A percentile compares a stretch with the other conserved stretches of the same genome.
Evolutionary conservation across 352 stramenopile species (phyloP).

Genomic region (Nothophytophthora sp.): DNA sequence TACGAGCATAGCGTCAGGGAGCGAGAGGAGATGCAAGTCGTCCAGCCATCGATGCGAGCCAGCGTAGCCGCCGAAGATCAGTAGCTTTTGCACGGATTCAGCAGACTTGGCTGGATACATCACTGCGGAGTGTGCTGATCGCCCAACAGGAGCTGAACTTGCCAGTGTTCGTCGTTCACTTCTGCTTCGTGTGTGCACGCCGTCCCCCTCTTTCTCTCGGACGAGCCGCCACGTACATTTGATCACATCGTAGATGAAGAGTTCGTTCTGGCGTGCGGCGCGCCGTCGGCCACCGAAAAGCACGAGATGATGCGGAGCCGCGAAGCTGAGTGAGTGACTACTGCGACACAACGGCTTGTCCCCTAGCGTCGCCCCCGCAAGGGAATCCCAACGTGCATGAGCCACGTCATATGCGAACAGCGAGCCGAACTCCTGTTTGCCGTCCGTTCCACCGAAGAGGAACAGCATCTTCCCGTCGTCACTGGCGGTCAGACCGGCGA

Average conservation of each 20-base stretch:
- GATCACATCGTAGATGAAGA: constrained; percentile 50
- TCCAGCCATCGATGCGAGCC: constrained; percentile 61
- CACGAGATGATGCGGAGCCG: constrained; percentile 44
- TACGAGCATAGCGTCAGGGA: constrained; percentile 19
- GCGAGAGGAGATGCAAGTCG: constrained; percentile 56
- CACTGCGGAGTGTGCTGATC: constrained; percentile 53
- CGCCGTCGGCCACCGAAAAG: constrained; percentile 61
- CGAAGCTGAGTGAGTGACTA: constrained; percentile 65
- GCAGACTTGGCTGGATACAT: constrained; percentile 27
- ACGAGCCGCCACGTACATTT: constrained; percentile 36
- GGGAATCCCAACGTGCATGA: constrained; percentile 52
- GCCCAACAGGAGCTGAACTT: constrained; percentile 20
- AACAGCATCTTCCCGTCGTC: constrained; percentile 58
- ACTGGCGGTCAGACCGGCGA: constrained; percentile 48
- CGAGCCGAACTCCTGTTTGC: constrained; percentile 54
- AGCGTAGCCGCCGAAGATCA: constrained; percentile 74
- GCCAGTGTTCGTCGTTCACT: constrained; percentile 1
- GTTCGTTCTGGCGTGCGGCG: constrained; percentile 48
- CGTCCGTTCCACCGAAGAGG: constrained; percentile 62
- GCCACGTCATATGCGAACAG: constrained; percentile 59
- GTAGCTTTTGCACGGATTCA: constrained; percentile 31
- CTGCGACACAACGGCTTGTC: constrained; percentile 54
- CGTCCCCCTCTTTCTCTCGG: too few species aligned
- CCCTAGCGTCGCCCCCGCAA: constrained; percentile 28
- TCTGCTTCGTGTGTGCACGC: constrained; percentile 3